Base-by-base conservation (phyloP, 2,329 filamentous ascomycete genomes). In the Phyllosticta capitalensis region DNA sequence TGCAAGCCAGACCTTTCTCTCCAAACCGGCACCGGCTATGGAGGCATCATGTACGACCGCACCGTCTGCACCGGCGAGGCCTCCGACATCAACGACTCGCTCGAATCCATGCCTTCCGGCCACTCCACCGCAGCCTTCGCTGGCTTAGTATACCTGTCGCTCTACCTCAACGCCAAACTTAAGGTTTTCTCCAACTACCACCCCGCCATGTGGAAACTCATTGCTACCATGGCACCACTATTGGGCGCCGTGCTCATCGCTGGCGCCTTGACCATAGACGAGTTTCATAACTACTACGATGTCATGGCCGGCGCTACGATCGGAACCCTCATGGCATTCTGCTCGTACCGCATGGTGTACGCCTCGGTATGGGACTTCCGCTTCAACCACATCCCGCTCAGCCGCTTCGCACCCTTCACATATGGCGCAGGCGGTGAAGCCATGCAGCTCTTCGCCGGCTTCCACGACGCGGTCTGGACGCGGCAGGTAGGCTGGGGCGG, bases 111-210 rank as follows among this genome's bases (percentile, higher is more conserved):
- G 71, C 88, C 88, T 0, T 87, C 83, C 1, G 88, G 88, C 0
- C 88, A 91, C 71, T 84, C 85, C 5, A 88, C 87, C 0, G 87
- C 87, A 0, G 86, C 86, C 0, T 90, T 89, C 61, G 85, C 84
- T 0, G 86, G 86, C 5, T 87, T 89, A 65, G 79, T 88, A 21
- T 90, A 82, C 68, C 74, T 90, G 2, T 86, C 80, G 64, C 76
- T 90, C 1, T 91, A 90, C 74, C 81, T 91, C 52, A 90, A 90
- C 70, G 87, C 85, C 54, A 90, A 90, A 75, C 79, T 91, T 64
- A 90, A 90, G 78, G 81, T 89, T 59, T 89, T 85, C 65, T 76
- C 82, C 63, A 86, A 89, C 75, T 86, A 87, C 69, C 87, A 89
- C 67, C 83, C 87, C 0, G 78, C 83, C 12, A 83, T 89, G 79